Conservation (phyloP, 148 eudicot genomes). For the Salicornia ramosissima region DNA sequence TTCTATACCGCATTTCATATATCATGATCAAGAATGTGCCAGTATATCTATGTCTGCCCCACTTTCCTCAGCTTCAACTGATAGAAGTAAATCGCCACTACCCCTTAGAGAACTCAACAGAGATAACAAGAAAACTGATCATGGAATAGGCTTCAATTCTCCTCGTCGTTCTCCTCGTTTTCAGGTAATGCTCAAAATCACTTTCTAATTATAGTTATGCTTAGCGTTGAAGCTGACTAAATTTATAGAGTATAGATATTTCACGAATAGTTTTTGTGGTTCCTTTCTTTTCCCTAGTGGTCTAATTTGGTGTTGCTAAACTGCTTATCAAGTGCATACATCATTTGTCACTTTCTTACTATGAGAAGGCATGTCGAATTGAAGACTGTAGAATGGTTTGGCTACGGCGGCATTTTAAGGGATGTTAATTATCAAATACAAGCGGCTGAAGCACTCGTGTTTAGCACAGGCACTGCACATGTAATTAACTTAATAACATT, state of each 20-base stretch:
- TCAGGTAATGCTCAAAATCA: slow-evolving; percentile 31
- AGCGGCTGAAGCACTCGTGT: background rate
- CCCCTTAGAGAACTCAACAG: slow-evolving; percentile 39
- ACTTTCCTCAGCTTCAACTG: slow-evolving; percentile 51
- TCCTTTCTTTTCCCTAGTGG: background rate
- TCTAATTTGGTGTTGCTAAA: background rate
- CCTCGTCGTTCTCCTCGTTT: slow-evolving; percentile 67
- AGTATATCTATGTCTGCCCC: slow-evolving; percentile 67
- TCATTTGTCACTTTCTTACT: background rate
- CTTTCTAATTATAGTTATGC: background rate
- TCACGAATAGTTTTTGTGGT: background rate
- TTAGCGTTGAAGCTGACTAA: background rate
- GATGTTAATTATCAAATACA: background rate
- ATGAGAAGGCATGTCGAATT: background rate
- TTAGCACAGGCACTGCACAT: background rate
- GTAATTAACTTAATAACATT: background rate
- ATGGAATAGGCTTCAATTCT: slow-evolving; percentile 31
- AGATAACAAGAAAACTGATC: slow-evolving; percentile 34
- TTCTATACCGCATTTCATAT: slow-evolving; percentile 26
- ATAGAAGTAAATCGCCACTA: slow-evolving; percentile 43
- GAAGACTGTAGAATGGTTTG: background rate
- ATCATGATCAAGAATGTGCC: slow-evolving; percentile 45
- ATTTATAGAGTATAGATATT: background rate
- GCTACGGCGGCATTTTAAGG: background rate
- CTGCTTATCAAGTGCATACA: background rate